These are phyloP conservation scores for Rhododendron ferrugineum DNA, from an alignment of 148 eudicot species.

Conservation along the genomic window DNA sequence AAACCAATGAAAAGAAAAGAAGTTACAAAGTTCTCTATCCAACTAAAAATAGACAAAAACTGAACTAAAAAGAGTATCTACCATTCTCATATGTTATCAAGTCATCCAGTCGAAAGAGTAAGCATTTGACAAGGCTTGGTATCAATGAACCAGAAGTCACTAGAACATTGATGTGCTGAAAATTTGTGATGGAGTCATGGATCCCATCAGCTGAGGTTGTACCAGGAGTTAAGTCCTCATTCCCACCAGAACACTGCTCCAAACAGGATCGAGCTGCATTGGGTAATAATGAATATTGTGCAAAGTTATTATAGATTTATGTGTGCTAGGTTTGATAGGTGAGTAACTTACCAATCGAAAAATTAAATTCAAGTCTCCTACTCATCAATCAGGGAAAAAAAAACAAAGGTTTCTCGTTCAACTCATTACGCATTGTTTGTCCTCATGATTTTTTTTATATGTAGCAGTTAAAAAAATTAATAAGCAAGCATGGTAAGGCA, in stretches of 20 bases:
- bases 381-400: neutral
- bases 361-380: neutral
- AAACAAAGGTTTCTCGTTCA: neutral
- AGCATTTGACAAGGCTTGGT: slow-evolving; percentile 91
- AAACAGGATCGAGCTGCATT: slow-evolving; percentile 71
- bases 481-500: neutral
- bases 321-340: neutral
- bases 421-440: neutral
- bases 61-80: slow-evolving; percentile 21
- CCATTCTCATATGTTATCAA: slow-evolving; percentile 68
- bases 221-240: slow-evolving; percentile 18
- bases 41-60: neutral
- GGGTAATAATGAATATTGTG: slow-evolving; percentile 7
- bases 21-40: neutral
- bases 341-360: neutral
- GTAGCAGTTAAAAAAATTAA: neutral
- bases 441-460: neutral
- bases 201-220: slow-evolving; percentile 23
- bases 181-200: slow-evolving; percentile 9
- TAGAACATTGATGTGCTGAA: slow-evolving; percentile 49
- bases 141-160: slow-evolving; percentile 86
- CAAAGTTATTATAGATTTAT: neutral
- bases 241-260: slow-evolving; percentile 58
- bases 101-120: slow-evolving; percentile 67
- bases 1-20: neutral